Evolutionary conservation across 1,284 basidiomycete genomes (phyloP), one percentile per base, ranked within the genome.

Genomic region (Marasmius oreades): DNA sequence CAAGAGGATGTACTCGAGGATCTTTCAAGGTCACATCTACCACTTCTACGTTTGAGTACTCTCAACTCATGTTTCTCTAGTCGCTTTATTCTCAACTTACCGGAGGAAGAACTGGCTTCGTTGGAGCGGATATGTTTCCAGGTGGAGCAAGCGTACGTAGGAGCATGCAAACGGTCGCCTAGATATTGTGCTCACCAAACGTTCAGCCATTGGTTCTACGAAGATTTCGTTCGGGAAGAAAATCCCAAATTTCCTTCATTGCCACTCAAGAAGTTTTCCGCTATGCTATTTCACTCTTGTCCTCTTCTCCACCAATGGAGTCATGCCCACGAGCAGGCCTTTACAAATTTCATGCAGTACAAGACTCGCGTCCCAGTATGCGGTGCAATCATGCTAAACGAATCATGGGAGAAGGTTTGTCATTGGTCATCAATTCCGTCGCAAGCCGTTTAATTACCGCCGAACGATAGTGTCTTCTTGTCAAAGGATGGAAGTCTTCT

Each of bases 351-450:
- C 72, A 90, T 96, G 89, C 81, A 89, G 63, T 99, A 99, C 77
- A 99, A 99, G 80, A 94, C 91, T 36, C 82, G 93, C 66, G 97
- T 99, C 2, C 97, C 97, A 11, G 96, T 98, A n/a, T 99, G 97
- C 66, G 97, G 97, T 54, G 95, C 92, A 18, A 98, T 99, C 65
- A 88, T 99, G 84, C 77, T 99, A 62, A 94, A 95, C 65, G 81
- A 88, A 60, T 81, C 83, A 31, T 93, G 91, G 86, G 93, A 96
- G 71, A 98, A 97, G 86, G 94, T 95, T 62, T 46, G 77, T 63
- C 20, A 39, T 50, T 33, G 10, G 22, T 3, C 45, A 36, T 28
- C 28, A 36, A 53, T 20, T 34, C 24, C 44, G 6, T 5, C 16
- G 14, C 2, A 39, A 36, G 23, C 45, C 23, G 37, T 31, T 45